Evolutionary conservation across 202 grass and related monocot species (phyloP), one percentile per base, ranked within the genome.

Genomic region (Zoysia matrella): DNA sequence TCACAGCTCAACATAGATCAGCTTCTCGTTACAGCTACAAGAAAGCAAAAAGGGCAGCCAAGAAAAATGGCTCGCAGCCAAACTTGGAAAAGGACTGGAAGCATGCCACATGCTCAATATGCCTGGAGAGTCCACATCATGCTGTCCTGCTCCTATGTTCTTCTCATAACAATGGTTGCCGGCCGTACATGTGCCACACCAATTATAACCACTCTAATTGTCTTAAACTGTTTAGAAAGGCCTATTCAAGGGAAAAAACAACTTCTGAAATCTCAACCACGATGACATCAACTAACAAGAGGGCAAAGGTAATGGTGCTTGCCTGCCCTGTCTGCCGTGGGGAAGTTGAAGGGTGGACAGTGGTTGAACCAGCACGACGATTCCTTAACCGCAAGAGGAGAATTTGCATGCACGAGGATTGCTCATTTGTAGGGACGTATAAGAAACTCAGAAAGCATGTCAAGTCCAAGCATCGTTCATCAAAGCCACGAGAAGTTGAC

Each of bases 351-450:
- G 90, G 93, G 11, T 92, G 90, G 93, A 92, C 90, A 0, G 86
- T 93, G 70, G 88, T 93, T 76, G 65, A 78, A 13, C 78, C 80
- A 78, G 93, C 88, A 3, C 70, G 86, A 4, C 69, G 52, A 56
- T 93, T 78, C 84, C 83, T 96, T 48, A 91, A 96, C 74, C 69
- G 77, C 69, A 96, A 93, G 78, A 93, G 73, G 73, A 87, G 90
- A 75, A 83, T 68, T 65, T 93, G 90, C 62, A 84, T 81, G 47
- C 80, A 93, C 48, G 88, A 93, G 65, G 64, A 72, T 43, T 93
- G 90, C 58, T 89, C 86, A 7, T 96, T 91, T 77, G 51, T 82
- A 1, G 90, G 88, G 60, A 87, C 88, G 44, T 92, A 91, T 45
- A 89, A 80, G 75, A 71, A 61, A 71, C 88, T 96, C 46, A 84